These are phyloP conservation scores for Hericium erinaceus DNA, from an alignment of 768 basidiomycete genomes.

Conservation along the genomic window DNA sequence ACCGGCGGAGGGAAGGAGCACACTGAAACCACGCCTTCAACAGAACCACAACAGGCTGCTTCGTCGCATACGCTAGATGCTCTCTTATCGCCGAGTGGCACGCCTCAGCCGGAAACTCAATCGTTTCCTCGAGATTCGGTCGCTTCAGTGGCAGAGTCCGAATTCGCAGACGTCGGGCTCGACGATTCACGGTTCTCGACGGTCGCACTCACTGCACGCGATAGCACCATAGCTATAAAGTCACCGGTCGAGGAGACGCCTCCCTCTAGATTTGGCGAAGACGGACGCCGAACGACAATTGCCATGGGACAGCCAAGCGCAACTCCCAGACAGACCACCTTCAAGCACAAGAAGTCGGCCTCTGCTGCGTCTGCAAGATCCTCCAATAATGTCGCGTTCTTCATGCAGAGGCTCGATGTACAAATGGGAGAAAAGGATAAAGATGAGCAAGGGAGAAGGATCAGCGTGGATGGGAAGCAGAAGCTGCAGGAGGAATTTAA, in stretches of 20 bases:
- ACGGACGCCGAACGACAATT: slow-evolving; percentile 14
- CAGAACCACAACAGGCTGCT: neutral
- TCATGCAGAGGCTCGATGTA: slow-evolving; percentile 43
- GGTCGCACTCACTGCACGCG: slow-evolving; percentile 32
- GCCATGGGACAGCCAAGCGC: neutral
- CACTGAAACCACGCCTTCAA: neutral
- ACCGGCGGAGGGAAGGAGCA: neutral
- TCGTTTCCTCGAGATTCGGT: slow-evolving; percentile 10
- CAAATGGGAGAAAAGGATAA: slow-evolving; percentile 35
- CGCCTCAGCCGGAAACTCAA: slow-evolving; percentile 9
- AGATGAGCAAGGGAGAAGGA: slow-evolving; percentile 29
- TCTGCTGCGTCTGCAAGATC: slow-evolving; percentile 53
- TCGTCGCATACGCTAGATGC: slow-evolving; percentile 16
- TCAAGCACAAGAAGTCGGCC: slow-evolving; percentile 49
- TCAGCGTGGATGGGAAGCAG: slow-evolving; percentile 53
- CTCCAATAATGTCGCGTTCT: slow-evolving; percentile 40
- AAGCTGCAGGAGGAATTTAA: slow-evolving; percentile 73
- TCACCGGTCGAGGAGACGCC: slow-evolving; percentile 20
- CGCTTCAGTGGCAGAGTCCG: slow-evolving; percentile 12
- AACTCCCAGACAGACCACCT: neutral
- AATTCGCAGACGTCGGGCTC: slow-evolving; percentile 49
- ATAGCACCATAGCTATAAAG: slow-evolving; percentile 17
- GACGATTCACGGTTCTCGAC: slow-evolving; percentile 58
- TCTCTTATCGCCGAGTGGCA: slow-evolving; percentile 22
- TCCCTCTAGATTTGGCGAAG: slow-evolving; percentile 13